Evolutionary conservation across 2,329 filamentous ascomycete species (phyloP).

Genomic region (Parastagonospora avenae): DNA sequence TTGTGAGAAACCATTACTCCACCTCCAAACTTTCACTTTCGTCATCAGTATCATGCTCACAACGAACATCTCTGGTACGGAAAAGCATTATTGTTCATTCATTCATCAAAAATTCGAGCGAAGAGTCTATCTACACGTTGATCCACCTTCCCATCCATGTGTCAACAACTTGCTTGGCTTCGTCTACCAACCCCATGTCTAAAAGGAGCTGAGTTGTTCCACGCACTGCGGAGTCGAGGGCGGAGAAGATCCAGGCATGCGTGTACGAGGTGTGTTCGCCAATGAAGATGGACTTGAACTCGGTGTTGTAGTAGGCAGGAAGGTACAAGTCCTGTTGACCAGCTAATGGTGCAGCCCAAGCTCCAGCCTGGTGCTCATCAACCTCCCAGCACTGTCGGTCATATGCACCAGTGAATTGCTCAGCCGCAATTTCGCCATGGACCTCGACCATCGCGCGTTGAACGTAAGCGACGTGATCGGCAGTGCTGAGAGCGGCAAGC

Average conservation of each 20-base stretch:
- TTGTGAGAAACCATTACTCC: too few species aligned
- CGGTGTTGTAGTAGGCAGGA: slow-evolving; percentile 74
- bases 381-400: slow-evolving; percentile 69
- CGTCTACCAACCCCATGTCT: slow-evolving; percentile 69
- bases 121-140: slow-evolving; percentile 9
- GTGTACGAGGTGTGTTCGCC: slow-evolving; percentile 72
- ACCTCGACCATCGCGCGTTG: slow-evolving; percentile 70
- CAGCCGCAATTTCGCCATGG: slow-evolving; percentile 64
- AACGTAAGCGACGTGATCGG: slow-evolving; percentile 66
- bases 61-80: too few species aligned
- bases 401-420: slow-evolving; percentile 69
- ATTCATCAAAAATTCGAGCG: background rate
- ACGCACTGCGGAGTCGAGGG: slow-evolving; percentile 69
- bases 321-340: slow-evolving; percentile 73
- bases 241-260: slow-evolving; percentile 72
- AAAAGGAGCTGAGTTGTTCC: slow-evolving; percentile 68
- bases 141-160: slow-evolving; percentile 75
- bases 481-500: slow-evolving; percentile 58
- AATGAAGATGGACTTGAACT: slow-evolving; percentile 71
- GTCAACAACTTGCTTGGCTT: slow-evolving; percentile 67
- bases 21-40: too few species aligned
- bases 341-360: slow-evolving; percentile 65
- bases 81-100: background rate
- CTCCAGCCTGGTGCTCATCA: slow-evolving; percentile 65
- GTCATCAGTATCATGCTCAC: too few species aligned